Evolutionary conservation across 2,329 filamentous ascomycete species (phyloP).

Genomic region (Cladosporium cucumerinum): DNA sequence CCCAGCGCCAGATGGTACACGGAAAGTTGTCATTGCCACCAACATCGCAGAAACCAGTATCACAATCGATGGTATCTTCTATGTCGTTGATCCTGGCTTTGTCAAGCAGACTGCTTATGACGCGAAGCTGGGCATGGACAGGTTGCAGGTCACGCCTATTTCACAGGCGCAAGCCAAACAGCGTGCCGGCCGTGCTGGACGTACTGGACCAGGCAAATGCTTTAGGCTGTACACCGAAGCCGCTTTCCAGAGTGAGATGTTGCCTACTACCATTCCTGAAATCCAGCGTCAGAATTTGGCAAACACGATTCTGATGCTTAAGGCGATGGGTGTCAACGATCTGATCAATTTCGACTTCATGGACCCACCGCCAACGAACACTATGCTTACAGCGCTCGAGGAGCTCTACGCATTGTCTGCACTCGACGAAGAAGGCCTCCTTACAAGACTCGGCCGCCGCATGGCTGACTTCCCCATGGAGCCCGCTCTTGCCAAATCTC

Average conservation of each 20-base stretch:
- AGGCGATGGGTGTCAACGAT: conserved; percentile 99
- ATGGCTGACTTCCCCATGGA: conserved; percentile 99
- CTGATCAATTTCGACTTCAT: conserved; percentile 97
- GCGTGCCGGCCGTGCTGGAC: conserved; percentile 83
- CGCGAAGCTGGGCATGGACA: conserved; percentile 96
- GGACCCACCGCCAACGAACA: conserved; percentile 96
- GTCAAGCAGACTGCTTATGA: conserved; percentile 98
- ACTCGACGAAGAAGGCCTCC: conserved; percentile 88
- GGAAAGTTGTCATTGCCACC: conserved; percentile 96
- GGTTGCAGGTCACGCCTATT: conserved; percentile 90
- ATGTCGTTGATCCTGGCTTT: conserved; percentile 94
- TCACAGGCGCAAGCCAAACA: conserved; percentile 97
- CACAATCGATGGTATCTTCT: conserved; percentile 96
- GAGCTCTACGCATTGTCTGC: conserved; percentile 90
- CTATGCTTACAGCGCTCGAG: conserved; percentile 93
- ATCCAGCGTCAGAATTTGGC: conserved; percentile 94
- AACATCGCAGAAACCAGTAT: conserved; percentile 98
- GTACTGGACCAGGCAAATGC: conserved; percentile 93
- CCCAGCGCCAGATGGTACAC: conserved; percentile 75
- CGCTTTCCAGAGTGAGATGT: conserved; percentile 94
- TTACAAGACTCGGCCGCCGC: conserved; percentile 87
- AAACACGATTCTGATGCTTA: conserved; percentile 92
- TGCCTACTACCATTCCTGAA: conserved; percentile 92
- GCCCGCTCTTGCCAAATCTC: conserved; percentile 81
- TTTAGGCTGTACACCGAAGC: conserved; percentile 94